These are phyloP conservation scores for Immersiella caudata DNA, from an alignment of 495 filamentous ascomycete species.

Conservation along the genomic window DNA sequence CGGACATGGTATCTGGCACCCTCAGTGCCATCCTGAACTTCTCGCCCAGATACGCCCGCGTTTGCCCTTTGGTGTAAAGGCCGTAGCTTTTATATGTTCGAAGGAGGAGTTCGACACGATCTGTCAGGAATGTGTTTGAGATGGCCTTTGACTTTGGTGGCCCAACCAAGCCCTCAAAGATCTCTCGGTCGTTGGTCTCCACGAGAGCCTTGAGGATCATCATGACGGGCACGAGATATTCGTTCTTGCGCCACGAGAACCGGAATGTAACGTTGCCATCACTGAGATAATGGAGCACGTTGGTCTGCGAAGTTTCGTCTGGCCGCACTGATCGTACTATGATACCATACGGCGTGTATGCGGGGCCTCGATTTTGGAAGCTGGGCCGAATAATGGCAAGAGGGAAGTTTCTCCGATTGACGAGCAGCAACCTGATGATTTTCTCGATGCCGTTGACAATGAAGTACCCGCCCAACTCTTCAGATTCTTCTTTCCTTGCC, in stretches of 20 bases:
- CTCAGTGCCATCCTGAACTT: conserved; percentile 87
- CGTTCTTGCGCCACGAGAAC: conserved; percentile 97
- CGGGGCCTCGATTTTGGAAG: conserved; percentile 78
- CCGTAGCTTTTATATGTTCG: conserved; percentile 90
- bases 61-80: conserved; percentile 75
- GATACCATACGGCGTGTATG: conserved; percentile 87
- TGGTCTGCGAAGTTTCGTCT: conserved; percentile 96
- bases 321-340: conserved; percentile 89
- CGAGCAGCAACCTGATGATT: conserved; percentile 87
- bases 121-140: conserved; percentile 89
- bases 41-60: conserved; percentile 79
- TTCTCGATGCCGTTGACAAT: conserved; percentile 97
- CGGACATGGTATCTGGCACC: conserved; percentile 74
- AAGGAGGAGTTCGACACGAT: conserved; percentile 88
- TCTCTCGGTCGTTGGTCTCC: conserved; percentile 94
- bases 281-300: conserved; percentile 90
- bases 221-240: conserved; percentile 90
- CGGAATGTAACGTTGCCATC: conserved; percentile 96
- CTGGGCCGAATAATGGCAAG: conserved; percentile 90
- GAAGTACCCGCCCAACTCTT: conserved; percentile 93
- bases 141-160: conserved; percentile 69
- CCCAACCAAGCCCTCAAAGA: conserved; percentile 88
- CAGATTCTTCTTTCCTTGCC: conserved; percentile 84
- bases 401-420: conserved; percentile 87
- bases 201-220: conserved; percentile 95